These are phyloP conservation scores for Mortierella sp. DNA, from an alignment of 371 early-diverging fungal species.

Conservation along the genomic window DNA sequence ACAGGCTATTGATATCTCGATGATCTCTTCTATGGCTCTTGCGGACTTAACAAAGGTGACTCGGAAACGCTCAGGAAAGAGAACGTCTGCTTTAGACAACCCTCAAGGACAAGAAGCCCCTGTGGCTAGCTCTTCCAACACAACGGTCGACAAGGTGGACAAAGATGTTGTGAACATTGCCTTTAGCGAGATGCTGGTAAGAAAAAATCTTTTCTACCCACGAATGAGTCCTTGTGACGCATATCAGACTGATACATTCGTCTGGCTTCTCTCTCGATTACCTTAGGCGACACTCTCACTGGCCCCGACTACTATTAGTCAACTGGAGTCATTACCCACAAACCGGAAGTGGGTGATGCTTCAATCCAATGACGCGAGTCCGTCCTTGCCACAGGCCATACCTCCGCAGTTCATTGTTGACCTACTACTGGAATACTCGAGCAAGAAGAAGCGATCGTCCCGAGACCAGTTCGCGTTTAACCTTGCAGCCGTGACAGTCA, in stretches of 20 bases:
- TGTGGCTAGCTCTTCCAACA: neutral
- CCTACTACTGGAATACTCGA: constrained; percentile 29
- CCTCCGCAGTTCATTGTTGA: constrained; percentile 51
- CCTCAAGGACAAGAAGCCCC: neutral
- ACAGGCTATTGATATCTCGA: constrained; percentile 10
- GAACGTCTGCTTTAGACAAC: neutral
- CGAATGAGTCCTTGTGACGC: neutral
- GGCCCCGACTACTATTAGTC: constrained; percentile 15
- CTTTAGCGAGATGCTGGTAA: constrained; percentile 50
- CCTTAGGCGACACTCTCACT: constrained; percentile 36
- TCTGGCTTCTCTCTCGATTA: neutral
- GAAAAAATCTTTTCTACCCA: neutral
- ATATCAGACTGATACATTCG: too few species aligned
- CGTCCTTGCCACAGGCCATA: constrained; percentile 32
- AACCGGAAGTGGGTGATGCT: constrained; percentile 48
- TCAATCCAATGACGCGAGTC: constrained; percentile 43
- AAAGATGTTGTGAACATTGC: constrained; percentile 44
- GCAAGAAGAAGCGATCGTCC: constrained; percentile 31
- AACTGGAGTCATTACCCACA: constrained; percentile 38
- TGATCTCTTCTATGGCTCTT: neutral
- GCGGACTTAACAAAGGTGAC: neutral
- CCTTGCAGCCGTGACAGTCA: neutral
- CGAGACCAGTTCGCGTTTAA: constrained; percentile 23
- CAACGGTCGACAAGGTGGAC: neutral
- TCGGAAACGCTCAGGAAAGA: constrained; percentile 1